A percentile compares a stretch with the other conserved stretches of the same genome.
Conservation (phyloP, 169 alveolate species). For the Plasmodium gallinaceum region DNA sequence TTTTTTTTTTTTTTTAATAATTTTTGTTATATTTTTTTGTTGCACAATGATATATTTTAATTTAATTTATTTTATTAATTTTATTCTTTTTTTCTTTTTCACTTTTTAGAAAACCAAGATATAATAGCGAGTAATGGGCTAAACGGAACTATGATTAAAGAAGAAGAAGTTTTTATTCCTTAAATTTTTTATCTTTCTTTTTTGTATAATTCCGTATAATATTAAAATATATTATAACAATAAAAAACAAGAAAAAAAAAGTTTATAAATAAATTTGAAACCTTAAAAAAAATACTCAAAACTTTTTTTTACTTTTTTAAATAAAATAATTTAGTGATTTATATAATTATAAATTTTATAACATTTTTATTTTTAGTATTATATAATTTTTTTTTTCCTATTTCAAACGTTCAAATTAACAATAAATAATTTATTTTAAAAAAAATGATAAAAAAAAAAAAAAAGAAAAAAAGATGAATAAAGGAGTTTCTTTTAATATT, state of each 20-base stretch:
- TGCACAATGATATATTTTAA: background rate
- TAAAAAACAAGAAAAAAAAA: background rate
- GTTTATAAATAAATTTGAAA: background rate
- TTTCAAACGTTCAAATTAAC: too few species aligned
- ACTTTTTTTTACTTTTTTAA: background rate
- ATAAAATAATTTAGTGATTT: background rate
- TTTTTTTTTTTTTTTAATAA: background rate
- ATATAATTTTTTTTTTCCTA: too few species aligned
- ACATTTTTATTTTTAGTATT: too few species aligned
- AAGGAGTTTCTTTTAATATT: background rate
- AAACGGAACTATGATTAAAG: constrained; percentile 31
- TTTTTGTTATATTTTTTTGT: constrained; percentile 4
- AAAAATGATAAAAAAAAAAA: background rate
- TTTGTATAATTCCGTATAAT: constrained; percentile 14
- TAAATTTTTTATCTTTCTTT: constrained; percentile 9
- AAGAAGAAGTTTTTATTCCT: constrained; percentile 31
- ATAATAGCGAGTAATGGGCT: constrained; percentile 62
- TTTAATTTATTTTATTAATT: background rate
- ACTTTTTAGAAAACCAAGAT: constrained; percentile 74
- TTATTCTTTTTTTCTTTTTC: background rate
- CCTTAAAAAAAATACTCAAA: too few species aligned
- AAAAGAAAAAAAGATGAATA: background rate
- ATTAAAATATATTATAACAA: constrained; percentile 12
- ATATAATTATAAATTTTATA: too few species aligned
- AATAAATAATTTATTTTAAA: too few species aligned